Conservation (phyloP, 768 basidiomycete genomes). For the Gautieria morchelliformis region DNA sequence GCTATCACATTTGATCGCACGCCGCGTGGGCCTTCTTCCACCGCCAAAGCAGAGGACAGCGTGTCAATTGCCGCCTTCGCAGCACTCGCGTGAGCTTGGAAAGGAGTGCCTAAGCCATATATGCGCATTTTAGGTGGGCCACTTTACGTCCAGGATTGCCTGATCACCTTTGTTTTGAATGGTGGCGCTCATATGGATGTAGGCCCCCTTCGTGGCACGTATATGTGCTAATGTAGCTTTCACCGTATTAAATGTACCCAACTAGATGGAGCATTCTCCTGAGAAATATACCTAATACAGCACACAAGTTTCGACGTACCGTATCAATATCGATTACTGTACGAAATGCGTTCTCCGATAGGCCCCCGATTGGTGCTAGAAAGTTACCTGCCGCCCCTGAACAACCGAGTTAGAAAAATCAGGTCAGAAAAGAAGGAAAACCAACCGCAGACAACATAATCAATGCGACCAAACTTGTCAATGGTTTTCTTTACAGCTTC, state of each 20-base stretch:
- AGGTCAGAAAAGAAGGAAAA: slow-evolving; percentile 4
- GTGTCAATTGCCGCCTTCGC: slow-evolving; percentile 95
- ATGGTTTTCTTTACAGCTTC: slow-evolving; percentile 70
- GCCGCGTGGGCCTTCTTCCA: slow-evolving; percentile 94
- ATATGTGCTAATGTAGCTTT: slow-evolving; percentile 81
- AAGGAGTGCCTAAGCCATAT: slow-evolving; percentile 51
- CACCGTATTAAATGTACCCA: slow-evolving; percentile 91
- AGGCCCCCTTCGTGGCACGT: slow-evolving; percentile 64
- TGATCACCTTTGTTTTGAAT: slow-evolving; percentile 70
- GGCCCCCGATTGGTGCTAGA: slow-evolving; percentile 70
- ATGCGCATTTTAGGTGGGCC: neutral
- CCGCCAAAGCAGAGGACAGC: slow-evolving; percentile 71
- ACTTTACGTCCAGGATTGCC: neutral
- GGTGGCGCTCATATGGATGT: slow-evolving; percentile 84
- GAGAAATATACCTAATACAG: neutral
- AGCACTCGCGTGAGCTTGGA: slow-evolving; percentile 88
- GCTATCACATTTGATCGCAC: slow-evolving; percentile 83
- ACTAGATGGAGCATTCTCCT: slow-evolving; percentile 29
- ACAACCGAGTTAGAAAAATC: neutral
- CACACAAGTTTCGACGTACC: slow-evolving; percentile 30
- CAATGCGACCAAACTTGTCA: slow-evolving; percentile 73
- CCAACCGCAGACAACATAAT: slow-evolving; percentile 90
- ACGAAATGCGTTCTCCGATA: slow-evolving; percentile 85
- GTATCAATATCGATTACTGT: slow-evolving; percentile 95
- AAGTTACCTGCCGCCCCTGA: slow-evolving; percentile 95